Percentiles rank a stretch among this genome's conserved stretches.
Evolutionary conservation across 1,284 basidiomycete genomes (phyloP).

Genomic region (Boletus semigastroideus): DNA sequence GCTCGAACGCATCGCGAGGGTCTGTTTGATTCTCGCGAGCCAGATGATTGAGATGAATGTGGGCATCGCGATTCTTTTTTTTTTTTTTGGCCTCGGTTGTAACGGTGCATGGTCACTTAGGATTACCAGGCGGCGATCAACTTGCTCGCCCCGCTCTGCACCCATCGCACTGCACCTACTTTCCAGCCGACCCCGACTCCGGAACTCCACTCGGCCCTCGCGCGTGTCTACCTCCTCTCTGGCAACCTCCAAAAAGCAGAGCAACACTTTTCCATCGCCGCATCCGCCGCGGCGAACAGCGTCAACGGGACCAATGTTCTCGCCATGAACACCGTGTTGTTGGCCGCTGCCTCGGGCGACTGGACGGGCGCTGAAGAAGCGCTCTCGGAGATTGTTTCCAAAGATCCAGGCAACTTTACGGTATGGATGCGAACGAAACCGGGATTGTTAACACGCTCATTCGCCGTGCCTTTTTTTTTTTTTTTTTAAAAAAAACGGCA

Average conservation of each 20-base stretch:
- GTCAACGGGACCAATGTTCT: conserved; percentile 29
- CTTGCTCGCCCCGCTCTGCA: conserved; percentile 62
- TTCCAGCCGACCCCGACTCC: conserved; percentile 37
- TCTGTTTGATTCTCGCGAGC: conserved; percentile 69
- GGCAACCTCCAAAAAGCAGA: conserved; percentile 61
- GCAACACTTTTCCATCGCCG: conserved; percentile 53
- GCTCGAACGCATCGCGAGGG: conserved; percentile 70
- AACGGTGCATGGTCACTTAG: conserved; percentile 37
- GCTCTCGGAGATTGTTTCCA: conserved; percentile 45
- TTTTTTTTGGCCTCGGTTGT: neutral
- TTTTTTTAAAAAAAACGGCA: conserved; percentile 29
- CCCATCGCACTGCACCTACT: conserved; percentile 31
- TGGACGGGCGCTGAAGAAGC: conserved; percentile 55
- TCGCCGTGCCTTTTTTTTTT: neutral
- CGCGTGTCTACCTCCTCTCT: conserved; percentile 69
- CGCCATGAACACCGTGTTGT: conserved; percentile 61
- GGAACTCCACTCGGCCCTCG: conserved; percentile 63
- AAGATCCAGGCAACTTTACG: conserved; percentile 57
- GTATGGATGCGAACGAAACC: conserved; percentile 32
- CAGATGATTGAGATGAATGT: conserved; percentile 78
- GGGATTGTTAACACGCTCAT: neutral
- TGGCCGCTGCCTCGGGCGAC: conserved; percentile 64
- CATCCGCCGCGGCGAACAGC: conserved; percentile 13
- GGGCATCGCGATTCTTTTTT: conserved; percentile 1
- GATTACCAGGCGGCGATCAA: conserved; percentile 66